phyloP scores from a whole-genome alignment of 2,329 filamentous ascomycete genomes.

The Epichloe scottii region DNA sequence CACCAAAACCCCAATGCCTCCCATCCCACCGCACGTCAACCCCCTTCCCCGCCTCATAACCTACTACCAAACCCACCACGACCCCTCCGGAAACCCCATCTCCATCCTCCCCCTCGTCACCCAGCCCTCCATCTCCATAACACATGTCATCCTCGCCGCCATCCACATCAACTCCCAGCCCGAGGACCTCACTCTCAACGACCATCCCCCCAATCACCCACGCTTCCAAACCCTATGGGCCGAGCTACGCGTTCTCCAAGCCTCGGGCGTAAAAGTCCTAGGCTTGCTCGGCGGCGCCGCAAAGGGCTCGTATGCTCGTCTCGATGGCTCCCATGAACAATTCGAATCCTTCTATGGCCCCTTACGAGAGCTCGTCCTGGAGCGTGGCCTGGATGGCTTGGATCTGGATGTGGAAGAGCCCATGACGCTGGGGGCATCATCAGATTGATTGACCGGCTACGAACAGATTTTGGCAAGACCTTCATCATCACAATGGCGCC shows the following conservation, averaged over 20 bases:
- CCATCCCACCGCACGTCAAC: slow-evolving; percentile 15
- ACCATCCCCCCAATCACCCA: slow-evolving; percentile 56
- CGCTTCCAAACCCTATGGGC: slow-evolving; percentile 65
- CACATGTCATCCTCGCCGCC: slow-evolving; percentile 77
- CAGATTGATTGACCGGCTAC: slow-evolving; percentile 53
- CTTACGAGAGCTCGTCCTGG: slow-evolving; percentile 50
- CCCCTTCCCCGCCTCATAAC: slow-evolving; percentile 35
- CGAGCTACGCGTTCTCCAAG: slow-evolving; percentile 61
- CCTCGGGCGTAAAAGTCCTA: slow-evolving; percentile 63
- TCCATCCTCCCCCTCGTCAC: slow-evolving; percentile 41
- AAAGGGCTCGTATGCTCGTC: slow-evolving; percentile 51
- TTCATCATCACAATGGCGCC: slow-evolving; percentile 77
- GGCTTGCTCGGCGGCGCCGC: slow-evolving; percentile 84
- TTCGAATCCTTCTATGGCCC: slow-evolving; percentile 68
- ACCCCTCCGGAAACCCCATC: slow-evolving; percentile 29
- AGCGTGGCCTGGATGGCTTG: slow-evolving; percentile 52
- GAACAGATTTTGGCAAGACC: slow-evolving; percentile 51
- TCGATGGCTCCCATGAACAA: slow-evolving; percentile 40
- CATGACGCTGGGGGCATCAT: slow-evolving; percentile 56
- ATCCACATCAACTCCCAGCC: slow-evolving; percentile 67
- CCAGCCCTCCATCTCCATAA: slow-evolving; percentile 38
- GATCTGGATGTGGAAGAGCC: slow-evolving; percentile 73
- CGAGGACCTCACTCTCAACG: slow-evolving; percentile 62
- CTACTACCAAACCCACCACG: slow-evolving; percentile 45
- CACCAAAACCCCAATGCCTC: slow-evolving; percentile 20